phyloP scores from a whole-genome alignment of 163 green algal genomes.

The Chlamydomonas reinhardtii region DNA sequence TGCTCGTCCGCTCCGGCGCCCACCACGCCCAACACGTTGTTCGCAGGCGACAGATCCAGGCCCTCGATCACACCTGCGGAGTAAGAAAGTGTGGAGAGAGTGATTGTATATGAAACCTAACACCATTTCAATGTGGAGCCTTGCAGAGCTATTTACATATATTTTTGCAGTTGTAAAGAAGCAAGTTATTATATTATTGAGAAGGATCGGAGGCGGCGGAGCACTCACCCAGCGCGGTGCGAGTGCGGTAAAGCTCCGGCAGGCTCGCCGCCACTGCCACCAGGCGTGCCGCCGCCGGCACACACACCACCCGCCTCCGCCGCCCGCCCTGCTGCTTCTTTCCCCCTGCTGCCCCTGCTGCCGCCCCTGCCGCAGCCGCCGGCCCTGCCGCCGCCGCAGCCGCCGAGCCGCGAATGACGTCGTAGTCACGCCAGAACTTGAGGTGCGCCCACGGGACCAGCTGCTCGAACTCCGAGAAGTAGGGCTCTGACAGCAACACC shows the following conservation, averaged over 20 bases:
- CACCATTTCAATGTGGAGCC: no score
- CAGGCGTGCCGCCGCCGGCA: constrained; percentile 23
- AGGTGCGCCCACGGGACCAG: constrained; percentile 55
- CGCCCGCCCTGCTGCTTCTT: neutral
- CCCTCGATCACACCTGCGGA: constrained; percentile 44
- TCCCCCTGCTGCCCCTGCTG: neutral
- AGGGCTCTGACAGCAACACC: constrained; percentile 50
- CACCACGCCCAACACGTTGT: constrained; percentile 49
- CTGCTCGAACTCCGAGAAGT: constrained; percentile 52
- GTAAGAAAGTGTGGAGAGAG: no score
- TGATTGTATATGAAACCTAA: no score
- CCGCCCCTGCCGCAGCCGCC: no score
- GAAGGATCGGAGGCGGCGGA: no score
- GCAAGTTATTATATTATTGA: no score
- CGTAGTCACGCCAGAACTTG: constrained; percentile 46
- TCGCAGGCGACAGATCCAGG: constrained; percentile 46
- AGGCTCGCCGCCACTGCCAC: constrained; percentile 53
- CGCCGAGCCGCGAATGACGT: constrained; percentile 23
- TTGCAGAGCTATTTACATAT: no score
- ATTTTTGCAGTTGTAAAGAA: no score
- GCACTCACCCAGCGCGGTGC: constrained; percentile 26
- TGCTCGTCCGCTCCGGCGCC: neutral
- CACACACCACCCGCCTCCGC: neutral
- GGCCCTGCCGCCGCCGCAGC: no score
- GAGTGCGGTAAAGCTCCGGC: constrained; percentile 54